Base-by-base conservation (phyloP, 2,329 filamentous ascomycete genomes). In the Talaromyces sp. region DNA sequence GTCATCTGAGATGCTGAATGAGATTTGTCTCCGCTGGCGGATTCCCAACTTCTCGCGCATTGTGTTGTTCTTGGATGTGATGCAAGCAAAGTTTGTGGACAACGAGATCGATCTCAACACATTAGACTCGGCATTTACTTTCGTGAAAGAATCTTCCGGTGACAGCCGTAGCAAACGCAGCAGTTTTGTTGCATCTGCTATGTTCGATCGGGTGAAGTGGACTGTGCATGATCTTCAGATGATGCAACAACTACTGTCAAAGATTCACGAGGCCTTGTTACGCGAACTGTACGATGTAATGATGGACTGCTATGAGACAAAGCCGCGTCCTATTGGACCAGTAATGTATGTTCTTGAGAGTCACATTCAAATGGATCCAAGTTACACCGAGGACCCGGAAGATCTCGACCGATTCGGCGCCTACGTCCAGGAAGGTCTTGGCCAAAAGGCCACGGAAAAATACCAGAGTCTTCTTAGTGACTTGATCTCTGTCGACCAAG, bases 211-310 rank as follows among this genome's bases (percentile, higher is more conserved):
- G 81, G 60, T 77, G 76, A 66, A 84, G 48, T 91, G 89, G 89
- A 87, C 87, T 3, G 70, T 89, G 10, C 78, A 85, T 52, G 89
- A 92, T 70, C 83, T 83, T 65, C 78, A 82, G 13, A 75, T 83
- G 22, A 94, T 95, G 75, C 88, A 90, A 63, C 86, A 89, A 58
- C 83, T 89, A 14, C 78, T 99, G 6, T 81, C 83, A 32, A 84
- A 81, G 27, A 75, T 97, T 35, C 86, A 97, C 65, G 91, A 97
- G 64, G 85, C 87, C 9, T 77, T 97, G 22, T 78, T 97, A 42
- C 86, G 92, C 49, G 93, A 97, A 66, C 81, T 99, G 16, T 97
- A 90, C 71, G 87, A 92, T 59, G 80, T 89, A n/a, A 83, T 97
- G 71, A 87, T 93, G 77, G 86, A 89, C 61, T 93, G 90, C 63